These are phyloP conservation scores for Medicago truncatula DNA, from an alignment of 306 rosid genomes.

Conservation along the genomic window DNA sequence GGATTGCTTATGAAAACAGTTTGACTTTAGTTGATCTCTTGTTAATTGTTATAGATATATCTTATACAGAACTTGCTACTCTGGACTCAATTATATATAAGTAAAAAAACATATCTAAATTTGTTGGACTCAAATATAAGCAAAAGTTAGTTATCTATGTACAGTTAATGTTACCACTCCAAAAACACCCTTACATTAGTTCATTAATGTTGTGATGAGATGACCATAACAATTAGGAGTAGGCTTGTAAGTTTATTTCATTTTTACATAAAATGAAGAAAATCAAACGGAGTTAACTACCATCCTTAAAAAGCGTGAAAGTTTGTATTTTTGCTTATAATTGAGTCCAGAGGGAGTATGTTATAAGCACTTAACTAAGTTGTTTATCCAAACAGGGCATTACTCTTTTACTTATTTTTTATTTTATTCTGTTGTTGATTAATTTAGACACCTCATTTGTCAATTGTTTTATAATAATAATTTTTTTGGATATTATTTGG, in stretches of 20 bases:
- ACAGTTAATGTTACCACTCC: no score
- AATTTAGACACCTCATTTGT: not conserved
- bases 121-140: not conserved
- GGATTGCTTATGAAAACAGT: not conserved
- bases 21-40: not conserved
- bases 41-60: not conserved
- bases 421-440: not conserved
- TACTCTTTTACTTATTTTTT: not conserved
- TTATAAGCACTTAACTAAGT: not conserved
- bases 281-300: not conserved
- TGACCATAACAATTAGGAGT: no score
- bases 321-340: not conserved
- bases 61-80: not conserved
- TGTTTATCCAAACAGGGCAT: not conserved
- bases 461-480: not conserved
- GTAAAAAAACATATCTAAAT: not conserved
- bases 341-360: not conserved
- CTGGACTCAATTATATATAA: not conserved
- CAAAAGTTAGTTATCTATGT: not conserved
- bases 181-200: no score
- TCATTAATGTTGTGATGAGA: no score
- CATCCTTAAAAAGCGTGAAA: not conserved
- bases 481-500: conserved; percentile 8
- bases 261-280: no score
- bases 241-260: no score